Evolutionary conservation across 208 protist species (phyloP).

Genomic region (Crithidia acanthocephali): DNA sequence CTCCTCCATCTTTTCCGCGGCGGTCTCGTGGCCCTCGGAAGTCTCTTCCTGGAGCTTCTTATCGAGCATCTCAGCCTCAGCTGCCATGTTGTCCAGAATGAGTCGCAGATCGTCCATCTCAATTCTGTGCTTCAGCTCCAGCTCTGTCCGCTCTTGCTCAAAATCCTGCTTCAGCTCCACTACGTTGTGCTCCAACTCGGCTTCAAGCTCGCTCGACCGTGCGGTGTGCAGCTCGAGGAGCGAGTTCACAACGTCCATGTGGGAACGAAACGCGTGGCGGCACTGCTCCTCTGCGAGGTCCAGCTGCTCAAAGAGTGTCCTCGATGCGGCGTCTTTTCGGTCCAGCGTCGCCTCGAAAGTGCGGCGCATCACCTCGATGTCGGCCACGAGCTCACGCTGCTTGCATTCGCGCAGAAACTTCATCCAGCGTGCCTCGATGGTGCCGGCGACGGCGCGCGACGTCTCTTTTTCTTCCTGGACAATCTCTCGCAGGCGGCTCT

Average conservation of each 20-base stretch:
- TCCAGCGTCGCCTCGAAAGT: conserved; percentile 93
- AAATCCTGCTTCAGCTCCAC: conserved; percentile 93
- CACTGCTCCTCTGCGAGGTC: conserved; percentile 96
- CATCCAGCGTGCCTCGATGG: conserved; percentile 91
- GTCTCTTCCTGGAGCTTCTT: conserved; percentile 88
- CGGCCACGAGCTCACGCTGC: conserved; percentile 89
- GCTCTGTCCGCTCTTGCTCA: conserved; percentile 87
- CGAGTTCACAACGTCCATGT: conserved; percentile 91
- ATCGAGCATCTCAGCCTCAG: conserved; percentile 88
- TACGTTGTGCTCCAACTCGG: conserved; percentile 93
- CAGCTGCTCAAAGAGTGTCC: conserved; percentile 89
- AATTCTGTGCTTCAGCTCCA: conserved; percentile 79
- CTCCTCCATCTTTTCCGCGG: conserved; percentile 93
- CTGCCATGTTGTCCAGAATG: conserved; percentile 92
- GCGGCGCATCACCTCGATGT: conserved; percentile 91
- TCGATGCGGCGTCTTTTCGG: conserved; percentile 93
- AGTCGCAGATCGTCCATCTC: conserved; percentile 87
- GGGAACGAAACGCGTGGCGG: conserved; percentile 84
- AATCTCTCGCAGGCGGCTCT: conserved; percentile 74
- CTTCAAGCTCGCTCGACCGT: conserved; percentile 82
- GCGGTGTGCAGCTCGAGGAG: conserved; percentile 90
- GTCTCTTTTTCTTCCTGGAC: conserved; percentile 84
- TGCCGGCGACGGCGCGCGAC: conserved; percentile 39
- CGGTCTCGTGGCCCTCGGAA: conserved; percentile 88
- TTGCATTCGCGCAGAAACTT: conserved; percentile 93